Conservation (phyloP, 495 filamentous ascomycete genomes). For the Annulohypoxylon stygium region DNA sequence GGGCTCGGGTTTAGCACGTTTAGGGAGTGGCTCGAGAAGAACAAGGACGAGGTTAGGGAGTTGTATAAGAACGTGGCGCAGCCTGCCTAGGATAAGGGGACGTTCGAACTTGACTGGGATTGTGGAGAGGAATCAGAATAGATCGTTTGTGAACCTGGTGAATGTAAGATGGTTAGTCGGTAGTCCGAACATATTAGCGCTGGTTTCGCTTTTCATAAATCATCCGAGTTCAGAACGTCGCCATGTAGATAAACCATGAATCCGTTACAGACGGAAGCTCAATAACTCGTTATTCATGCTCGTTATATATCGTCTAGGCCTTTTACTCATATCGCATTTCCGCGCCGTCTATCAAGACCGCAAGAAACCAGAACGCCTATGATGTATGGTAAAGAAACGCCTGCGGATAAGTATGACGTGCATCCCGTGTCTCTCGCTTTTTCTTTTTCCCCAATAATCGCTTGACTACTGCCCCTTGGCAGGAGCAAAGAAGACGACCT, state of each 20-base stretch:
- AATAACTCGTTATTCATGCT: not conserved
- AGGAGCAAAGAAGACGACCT: slow-evolving; percentile 71
- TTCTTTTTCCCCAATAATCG: not conserved
- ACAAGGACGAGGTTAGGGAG: slow-evolving; percentile 23
- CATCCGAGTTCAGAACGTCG: not conserved
- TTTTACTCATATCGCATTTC: not conserved
- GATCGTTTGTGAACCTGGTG: not conserved
- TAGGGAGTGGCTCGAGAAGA: slow-evolving; percentile 12
- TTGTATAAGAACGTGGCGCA: slow-evolving; percentile 30
- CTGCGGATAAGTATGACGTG: slow-evolving; percentile 5
- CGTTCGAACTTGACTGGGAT: not conserved
- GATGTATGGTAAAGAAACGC: slow-evolving; percentile 20
- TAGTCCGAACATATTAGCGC: not conserved
- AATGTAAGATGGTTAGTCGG: not conserved
- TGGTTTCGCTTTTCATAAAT: too few relatives aligned
- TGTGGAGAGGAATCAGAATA: not conserved
- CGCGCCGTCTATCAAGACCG: not conserved
- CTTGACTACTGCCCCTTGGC: not conserved
- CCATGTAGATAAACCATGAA: not conserved
- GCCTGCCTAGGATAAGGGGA: not conserved
- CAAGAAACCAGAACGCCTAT: slow-evolving; percentile 11
- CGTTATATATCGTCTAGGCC: not conserved
- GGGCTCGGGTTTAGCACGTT: slow-evolving; percentile 31
- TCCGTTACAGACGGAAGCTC: not conserved
- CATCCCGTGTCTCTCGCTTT: not conserved